Base-by-base conservation (phyloP, 257 asterid genomes). In the Henckelia pumila region DNA sequence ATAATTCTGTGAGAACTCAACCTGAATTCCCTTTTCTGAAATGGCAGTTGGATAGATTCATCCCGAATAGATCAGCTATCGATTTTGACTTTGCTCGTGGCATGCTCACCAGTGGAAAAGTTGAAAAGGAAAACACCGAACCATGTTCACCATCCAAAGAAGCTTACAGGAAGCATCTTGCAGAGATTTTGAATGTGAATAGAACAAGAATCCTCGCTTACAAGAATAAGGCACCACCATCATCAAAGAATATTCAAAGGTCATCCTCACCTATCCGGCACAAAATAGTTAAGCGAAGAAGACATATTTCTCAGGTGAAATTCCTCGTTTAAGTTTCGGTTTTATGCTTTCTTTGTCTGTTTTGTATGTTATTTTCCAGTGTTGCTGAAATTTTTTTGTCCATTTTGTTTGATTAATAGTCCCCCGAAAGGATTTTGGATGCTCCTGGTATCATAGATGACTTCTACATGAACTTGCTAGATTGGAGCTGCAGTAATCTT, bases 11-110 rank as follows among this genome's bases (percentile, higher is more conserved):
- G 47, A 9, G 63, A 70, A 61, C 53, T 56, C 24, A 66, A 67
- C 3, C 13, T 6, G 29, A 1, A 16, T 11, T 10, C 30, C 57
- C 4, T 23, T 47, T 47, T 35, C 35, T 63, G 20, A 8, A 44
- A 61, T 52, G 17, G 37, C 83, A 80, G 86, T 73, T 78, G 71
- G 88, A 83, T 50, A 80, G 88, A 29, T 83, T 80, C 77, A 80
- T 83, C 25, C 88, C 88, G 1, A 83, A 80, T 72, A 75, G 88
- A 29, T 74, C 88, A 20, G 86, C 82, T 1, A 80, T 78, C 79
- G 86, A 83, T 71, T 80, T 83, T 1, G 86, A 80, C 63, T 80
- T 22, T 63, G 86, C 86, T 13, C 84, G 67, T 55, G 78, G 57
- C 75, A 75, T 80, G 85, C 80, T 83, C 35, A 67, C 80, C 1